Conservation (phyloP, 73 alveolate species). For the Tetrahymena malaccensis region DNA sequence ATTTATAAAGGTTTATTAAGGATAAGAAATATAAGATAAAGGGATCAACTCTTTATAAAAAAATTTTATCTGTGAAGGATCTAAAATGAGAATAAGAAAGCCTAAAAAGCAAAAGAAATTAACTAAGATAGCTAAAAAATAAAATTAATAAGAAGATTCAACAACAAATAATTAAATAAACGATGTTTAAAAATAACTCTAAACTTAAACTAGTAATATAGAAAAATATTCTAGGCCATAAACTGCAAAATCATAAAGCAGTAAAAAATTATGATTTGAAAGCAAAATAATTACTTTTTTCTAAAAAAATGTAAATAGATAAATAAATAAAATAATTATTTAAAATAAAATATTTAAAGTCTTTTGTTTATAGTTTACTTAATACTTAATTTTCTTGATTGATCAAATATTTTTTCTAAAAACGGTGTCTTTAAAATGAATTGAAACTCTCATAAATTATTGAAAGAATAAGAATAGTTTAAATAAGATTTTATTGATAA, state of each 20-base stretch:
- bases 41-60: not conserved
- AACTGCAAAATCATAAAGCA: not conserved
- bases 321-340: too few relatives aligned
- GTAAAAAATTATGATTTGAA: not conserved
- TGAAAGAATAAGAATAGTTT: too few relatives aligned
- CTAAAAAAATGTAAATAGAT: too few relatives aligned
- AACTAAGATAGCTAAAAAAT: not conserved
- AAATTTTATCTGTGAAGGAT: not conserved
- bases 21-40: not conserved
- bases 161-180: not conserved
- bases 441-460: too few relatives aligned
- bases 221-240: not conserved
- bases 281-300: too few relatives aligned
- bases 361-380: too few relatives aligned
- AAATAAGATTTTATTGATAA: too few relatives aligned
- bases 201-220: not conserved
- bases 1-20: slow-evolving; percentile 17
- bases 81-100: not conserved
- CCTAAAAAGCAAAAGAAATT: not conserved
- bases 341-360: too few relatives aligned
- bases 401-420: too few relatives aligned
- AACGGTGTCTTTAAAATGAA: too few relatives aligned
- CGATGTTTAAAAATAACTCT: not conserved
- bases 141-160: not conserved
- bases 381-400: too few relatives aligned